Base-by-base conservation (phyloP, 2,329 filamentous ascomycete species). In the Fusarium mundagurra region DNA sequence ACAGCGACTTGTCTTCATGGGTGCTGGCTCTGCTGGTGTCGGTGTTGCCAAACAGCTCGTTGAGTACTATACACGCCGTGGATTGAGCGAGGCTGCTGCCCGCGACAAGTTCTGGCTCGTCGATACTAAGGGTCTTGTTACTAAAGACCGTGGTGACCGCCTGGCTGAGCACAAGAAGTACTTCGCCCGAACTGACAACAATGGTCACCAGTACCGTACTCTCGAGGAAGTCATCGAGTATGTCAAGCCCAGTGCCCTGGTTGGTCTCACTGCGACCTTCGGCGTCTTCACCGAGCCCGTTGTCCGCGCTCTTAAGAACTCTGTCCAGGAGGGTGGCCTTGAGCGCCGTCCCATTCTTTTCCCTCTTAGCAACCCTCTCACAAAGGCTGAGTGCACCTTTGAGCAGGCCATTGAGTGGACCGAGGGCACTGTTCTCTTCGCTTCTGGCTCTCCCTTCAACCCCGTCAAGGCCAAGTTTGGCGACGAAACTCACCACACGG, bases 11-110 rank as follows among this genome's bases (percentile, higher is more conserved):
- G 94, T 98, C 76, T 99, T 99, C 87, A 93, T 98, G 84, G 96
- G 96, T 67, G 96, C 96, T 61, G 96, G 96, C 64, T 97, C 94
- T 69, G 96, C 96, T 41, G 96, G 96, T 86, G 95, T 98, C 51
- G 96, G 96, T 86, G 96, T 99, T 69, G 96, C 96, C 69, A 98
- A 97, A 88, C 96, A 98, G 87, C 93, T 99, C 74, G 95, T 98
- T 65, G 94, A 98, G 85, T 98, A 94, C 88, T 98, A 98, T 87
- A 94, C 95, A 80, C 94, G 94, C 77, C 94, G 95, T 78, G 96
- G 96, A 45, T 88, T 98, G 80, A 93, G 92, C 16, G 96, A 98
- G 84, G 91, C 95, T 78, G 92, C 94, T 74, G 96, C 96, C 64
- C 92, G 92, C 78, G 91, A 92, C 81, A 96, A 96, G 87, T 98